phyloP scores from a whole-genome alignment of 495 filamentous ascomycete species.

The Penicillium coprophilum region DNA sequence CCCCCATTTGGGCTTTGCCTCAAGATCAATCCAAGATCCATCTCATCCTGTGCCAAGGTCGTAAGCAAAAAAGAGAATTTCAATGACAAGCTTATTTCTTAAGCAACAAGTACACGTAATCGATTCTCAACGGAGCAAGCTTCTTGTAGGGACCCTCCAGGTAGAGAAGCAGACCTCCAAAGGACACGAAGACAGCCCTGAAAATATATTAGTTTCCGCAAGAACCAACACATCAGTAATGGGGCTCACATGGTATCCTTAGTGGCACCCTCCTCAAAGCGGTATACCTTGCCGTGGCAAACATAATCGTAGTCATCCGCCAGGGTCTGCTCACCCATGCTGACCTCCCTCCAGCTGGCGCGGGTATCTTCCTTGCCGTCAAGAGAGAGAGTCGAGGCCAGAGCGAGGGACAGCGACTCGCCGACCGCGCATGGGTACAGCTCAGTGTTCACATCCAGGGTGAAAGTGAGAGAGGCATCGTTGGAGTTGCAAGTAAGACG shows the following conservation, averaged over 20 bases:
- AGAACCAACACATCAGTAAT: neutral
- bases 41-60: conserved; percentile 7
- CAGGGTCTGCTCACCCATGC: conserved; percentile 69
- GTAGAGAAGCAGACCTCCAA: conserved; percentile 85
- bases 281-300: conserved; percentile 95
- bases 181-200: conserved; percentile 90
- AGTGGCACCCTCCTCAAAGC: conserved; percentile 83
- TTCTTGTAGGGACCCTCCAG: conserved; percentile 95
- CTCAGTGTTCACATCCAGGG: conserved; percentile 91
- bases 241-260: conserved; percentile 77
- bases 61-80: conserved; percentile 12
- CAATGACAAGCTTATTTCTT: conserved; percentile 65
- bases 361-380: conserved; percentile 71
- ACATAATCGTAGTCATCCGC: conserved; percentile 97
- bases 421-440: conserved; percentile 74
- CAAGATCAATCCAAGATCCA: conserved; percentile 3
- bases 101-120: conserved; percentile 87
- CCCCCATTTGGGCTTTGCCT: neutral
- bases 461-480: conserved; percentile 69
- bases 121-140: conserved; percentile 82
- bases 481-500: conserved; percentile 71
- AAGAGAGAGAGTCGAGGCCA: conserved; percentile 80
- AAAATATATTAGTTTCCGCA: conserved; percentile 2
- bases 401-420: conserved; percentile 72
- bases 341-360: conserved; percentile 75